Evolutionary conservation across 768 basidiomycete genomes (phyloP).

Genomic region (Termitomyces sp.): DNA sequence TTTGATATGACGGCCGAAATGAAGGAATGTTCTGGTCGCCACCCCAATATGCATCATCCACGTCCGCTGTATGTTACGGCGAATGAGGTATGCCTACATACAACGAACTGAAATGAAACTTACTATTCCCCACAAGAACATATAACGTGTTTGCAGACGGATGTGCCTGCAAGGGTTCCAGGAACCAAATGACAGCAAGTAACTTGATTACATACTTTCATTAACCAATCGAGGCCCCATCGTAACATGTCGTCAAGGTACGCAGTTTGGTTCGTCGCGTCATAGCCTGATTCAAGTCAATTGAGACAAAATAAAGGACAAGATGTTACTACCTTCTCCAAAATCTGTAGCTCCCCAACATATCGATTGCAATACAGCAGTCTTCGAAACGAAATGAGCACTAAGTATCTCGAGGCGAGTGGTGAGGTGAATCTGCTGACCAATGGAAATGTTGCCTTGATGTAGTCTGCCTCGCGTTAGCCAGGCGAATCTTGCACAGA

Average conservation of each 20-base stretch:
- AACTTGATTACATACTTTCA: constrained; percentile 54
- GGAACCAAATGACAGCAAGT: not conserved
- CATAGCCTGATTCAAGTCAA: constrained; percentile 49
- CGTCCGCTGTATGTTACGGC: constrained; percentile 33
- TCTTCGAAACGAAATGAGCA: constrained; percentile 32
- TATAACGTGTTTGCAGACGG: constrained; percentile 67
- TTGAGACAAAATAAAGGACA: not conserved
- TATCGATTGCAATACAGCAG: constrained; percentile 79
- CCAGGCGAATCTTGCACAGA: constrained; percentile 1
- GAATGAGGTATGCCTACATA: constrained; percentile 2
- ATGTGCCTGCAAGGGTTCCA: constrained; percentile 60
- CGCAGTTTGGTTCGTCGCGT: constrained; percentile 78
- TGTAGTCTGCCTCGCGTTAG: constrained; percentile 55
- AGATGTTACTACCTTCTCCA: constrained; percentile 54
- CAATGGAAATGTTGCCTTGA: constrained; percentile 84
- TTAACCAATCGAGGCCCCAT: constrained; percentile 91
- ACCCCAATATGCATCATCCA: constrained; percentile 86
- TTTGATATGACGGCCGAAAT: constrained; percentile 71
- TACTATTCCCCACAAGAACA: constrained; percentile 72
- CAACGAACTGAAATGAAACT: constrained; percentile 13
- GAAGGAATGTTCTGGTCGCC: constrained; percentile 75
- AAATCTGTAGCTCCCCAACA: constrained; percentile 90
- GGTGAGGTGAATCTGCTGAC: constrained; percentile 34
- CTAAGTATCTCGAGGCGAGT: not conserved
- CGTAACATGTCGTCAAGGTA: constrained; percentile 91